These are phyloP conservation scores for Pestalotiopsis sp. DNA, from an alignment of 2,329 filamentous ascomycete species.

Conservation along the genomic window DNA sequence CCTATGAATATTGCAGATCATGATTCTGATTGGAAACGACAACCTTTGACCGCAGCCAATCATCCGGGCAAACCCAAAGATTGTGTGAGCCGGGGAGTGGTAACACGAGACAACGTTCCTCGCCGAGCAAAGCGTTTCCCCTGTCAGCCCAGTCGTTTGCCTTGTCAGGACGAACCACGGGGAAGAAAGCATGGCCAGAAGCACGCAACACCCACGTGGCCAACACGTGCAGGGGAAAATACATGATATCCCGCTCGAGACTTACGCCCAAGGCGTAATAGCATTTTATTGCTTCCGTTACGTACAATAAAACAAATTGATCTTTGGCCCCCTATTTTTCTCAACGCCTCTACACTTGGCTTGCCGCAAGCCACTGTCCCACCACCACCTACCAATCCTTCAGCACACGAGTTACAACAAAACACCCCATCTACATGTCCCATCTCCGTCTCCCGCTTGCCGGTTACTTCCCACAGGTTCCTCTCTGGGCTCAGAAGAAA, in stretches of 20 bases:
- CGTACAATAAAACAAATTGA: not conserved
- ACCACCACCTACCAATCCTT: not conserved
- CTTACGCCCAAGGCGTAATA: too few species aligned
- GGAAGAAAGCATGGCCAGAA: not conserved
- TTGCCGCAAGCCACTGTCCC: not conserved
- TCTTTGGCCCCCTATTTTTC: not conserved
- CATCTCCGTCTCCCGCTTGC: not conserved
- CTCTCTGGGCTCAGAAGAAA: not conserved
- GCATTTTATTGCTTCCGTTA: not conserved
- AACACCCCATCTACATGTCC: not conserved
- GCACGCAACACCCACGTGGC: not conserved
- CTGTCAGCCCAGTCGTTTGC: not conserved
- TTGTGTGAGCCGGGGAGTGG: not conserved
- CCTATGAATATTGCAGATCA: not conserved
- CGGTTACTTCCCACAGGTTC: not conserved
- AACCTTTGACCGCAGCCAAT: not conserved
- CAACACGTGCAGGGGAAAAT: not conserved
- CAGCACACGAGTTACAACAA: not conserved
- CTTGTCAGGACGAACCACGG: not conserved
- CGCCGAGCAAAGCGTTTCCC: not conserved
- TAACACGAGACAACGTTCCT: not conserved
- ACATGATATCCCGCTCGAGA: not conserved
- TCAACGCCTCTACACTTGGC: not conserved
- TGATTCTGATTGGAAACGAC: not conserved
- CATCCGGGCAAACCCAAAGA: not conserved